Conservation (phyloP, 176 grass and related monocot genomes). For the Paspalum notatum region DNA sequence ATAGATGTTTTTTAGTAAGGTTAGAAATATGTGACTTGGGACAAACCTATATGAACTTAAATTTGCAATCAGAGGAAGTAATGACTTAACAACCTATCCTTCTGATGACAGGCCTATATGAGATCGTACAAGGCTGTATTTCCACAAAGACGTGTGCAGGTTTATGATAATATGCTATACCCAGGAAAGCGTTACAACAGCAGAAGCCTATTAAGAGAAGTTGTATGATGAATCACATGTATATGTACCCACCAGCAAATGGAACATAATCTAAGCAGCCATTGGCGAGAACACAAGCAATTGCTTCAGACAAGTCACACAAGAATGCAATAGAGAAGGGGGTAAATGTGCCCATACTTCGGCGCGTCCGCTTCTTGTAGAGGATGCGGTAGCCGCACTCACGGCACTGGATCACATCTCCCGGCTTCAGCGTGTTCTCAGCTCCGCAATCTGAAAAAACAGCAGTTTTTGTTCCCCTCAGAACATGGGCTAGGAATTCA, state of each 20-base stretch:
- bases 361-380: constrained; percentile 57
- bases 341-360: constrained; percentile 27
- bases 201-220: neutral
- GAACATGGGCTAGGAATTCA: neutral
- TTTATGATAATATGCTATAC: neutral
- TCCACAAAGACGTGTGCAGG: neutral
- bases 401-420: constrained; percentile 58
- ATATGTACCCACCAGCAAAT: neutral
- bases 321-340: neutral
- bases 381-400: constrained; percentile 64
- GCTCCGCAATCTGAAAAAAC: constrained; percentile 38
- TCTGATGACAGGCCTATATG: neutral
- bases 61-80: neutral
- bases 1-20: neutral
- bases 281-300: neutral
- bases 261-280: neutral
- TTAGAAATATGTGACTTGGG: neutral
- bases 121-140: neutral
- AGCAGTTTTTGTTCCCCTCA: neutral
- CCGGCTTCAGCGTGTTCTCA: constrained; percentile 54
- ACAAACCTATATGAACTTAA: neutral
- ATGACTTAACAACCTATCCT: neutral
- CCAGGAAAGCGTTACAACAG: neutral
- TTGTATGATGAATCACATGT: neutral
- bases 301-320: neutral